A percentile compares a stretch with the other conserved stretches of the same genome.
These are phyloP conservation scores for Trypanosoma rangeli DNA, from an alignment of 208 protist species.

Conservation along the genomic window DNA sequence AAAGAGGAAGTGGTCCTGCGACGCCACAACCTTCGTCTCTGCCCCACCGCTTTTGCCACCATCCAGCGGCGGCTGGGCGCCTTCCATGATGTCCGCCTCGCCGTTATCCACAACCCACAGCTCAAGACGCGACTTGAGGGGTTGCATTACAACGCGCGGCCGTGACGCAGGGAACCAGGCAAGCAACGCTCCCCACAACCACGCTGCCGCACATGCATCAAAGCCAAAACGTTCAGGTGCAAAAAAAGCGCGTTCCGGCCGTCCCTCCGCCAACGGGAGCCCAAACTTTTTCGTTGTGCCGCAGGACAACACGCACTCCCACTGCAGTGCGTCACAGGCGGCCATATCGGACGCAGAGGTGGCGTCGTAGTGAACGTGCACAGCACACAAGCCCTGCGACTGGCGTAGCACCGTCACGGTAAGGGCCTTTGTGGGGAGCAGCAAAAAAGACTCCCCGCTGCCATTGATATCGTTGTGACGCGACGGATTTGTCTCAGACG, in stretches of 20 bases:
- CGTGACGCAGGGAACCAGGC: constrained; percentile 36
- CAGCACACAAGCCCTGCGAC: constrained; percentile 4
- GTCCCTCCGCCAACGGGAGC: constrained; percentile 40
- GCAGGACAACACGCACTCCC: constrained; percentile 34
- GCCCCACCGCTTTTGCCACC: constrained; percentile 2
- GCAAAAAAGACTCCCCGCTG: constrained; percentile 17
- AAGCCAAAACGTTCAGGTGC: constrained; percentile 33
- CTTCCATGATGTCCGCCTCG: background rate
- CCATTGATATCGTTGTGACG: background rate
- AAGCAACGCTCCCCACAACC: constrained; percentile 41
- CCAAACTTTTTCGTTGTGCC: constrained; percentile 44
- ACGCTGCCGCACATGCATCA: constrained; percentile 41
- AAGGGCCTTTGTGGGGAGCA: constrained; percentile 43
- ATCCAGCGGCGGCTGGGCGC: background rate
- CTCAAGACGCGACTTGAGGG: constrained; percentile 38
- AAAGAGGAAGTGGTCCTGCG: constrained; percentile 13
- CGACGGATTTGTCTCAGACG: background rate
- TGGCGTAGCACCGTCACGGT: constrained; percentile 47
- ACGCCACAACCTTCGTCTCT: constrained; percentile 25
- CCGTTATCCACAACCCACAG: constrained; percentile 24
- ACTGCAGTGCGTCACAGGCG: constrained; percentile 33
- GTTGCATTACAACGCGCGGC: constrained; percentile 34
- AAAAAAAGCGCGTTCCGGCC: constrained; percentile 25
- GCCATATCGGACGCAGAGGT: background rate
- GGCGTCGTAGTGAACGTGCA: constrained; percentile 11